These are phyloP conservation scores for Picea sitchensis DNA, from an alignment of 75 land plant genomes.

Conservation along the genomic window DNA sequence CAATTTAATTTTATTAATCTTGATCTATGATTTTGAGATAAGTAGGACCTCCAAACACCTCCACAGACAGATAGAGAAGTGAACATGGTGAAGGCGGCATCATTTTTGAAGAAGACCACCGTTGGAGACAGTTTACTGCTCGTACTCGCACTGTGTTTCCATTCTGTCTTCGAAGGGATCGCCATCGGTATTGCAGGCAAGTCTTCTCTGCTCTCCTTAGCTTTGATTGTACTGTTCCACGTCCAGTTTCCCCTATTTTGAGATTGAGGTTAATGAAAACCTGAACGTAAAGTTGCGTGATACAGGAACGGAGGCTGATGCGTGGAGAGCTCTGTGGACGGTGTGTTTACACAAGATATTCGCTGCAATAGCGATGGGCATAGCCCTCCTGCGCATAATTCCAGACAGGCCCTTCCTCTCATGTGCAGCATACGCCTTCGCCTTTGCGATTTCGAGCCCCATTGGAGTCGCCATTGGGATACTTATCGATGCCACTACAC, in stretches of 20 bases:
- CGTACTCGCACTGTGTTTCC: constrained; percentile 79
- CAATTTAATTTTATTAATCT: no score
- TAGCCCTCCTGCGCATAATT: constrained; percentile 25
- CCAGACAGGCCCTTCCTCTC: neutral
- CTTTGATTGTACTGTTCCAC: neutral
- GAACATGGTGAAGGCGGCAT: neutral
- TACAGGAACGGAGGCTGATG: constrained; percentile 55
- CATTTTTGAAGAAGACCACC: constrained; percentile 18
- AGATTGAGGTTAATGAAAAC: no score
- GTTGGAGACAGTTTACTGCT: constrained; percentile 60
- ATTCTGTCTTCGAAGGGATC: constrained; percentile 92
- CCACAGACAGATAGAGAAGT: neutral
- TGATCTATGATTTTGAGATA: no score
- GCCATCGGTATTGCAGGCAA: constrained; percentile 58
- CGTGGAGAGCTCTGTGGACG: constrained; percentile 85
- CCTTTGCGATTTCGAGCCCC: constrained; percentile 24
- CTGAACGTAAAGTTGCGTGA: neutral
- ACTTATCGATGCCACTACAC: constrained; percentile 58
- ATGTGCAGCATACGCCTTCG: neutral
- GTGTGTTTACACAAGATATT: constrained; percentile 74
- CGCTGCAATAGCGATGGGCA: constrained; percentile 93
- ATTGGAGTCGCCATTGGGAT: constrained; percentile 84
- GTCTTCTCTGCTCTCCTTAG: neutral
- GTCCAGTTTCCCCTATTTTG: no score
- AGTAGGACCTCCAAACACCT: neutral